Base-by-base conservation (phyloP, 1,139 yeast genomes). In the Candida sanyaensis region DNA sequence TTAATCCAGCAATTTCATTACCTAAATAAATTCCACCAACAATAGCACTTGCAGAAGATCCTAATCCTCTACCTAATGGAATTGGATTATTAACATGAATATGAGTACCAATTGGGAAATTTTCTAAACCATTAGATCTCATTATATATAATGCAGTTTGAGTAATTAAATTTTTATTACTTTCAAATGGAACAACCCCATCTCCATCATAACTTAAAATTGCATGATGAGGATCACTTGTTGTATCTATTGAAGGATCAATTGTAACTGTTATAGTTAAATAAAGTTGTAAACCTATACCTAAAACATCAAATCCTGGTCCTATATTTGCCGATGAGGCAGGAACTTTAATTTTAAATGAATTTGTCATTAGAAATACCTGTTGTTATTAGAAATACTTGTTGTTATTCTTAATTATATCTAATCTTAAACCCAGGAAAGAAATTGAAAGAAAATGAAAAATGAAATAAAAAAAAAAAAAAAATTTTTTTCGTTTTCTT, bases 311-410 rank as follows among this genome's bases (percentile, higher is more conserved):
- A 63, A 92, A 93, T 1, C 99, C 99, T 2, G 99, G 99, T 7
- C 99, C 99, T 46, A 93, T 92, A 63, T 93, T 93, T 60, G 99
- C 99, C 43, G 96, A 88, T 2, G 98, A 92, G 2, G 98, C 97
- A 2, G 99, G 99, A 12, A 93, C 96, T 50, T 80, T 83, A 60
- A 92, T 81, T 44, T 64, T 65, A 63, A 83, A 83, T 10, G 46
- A 45, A 24, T 39, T 39, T 37, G 38, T 29, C 36, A 26, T 29
- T 11, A 28, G n/a, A n/a, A n/a, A 2, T 17, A 17, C 21, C 3
- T 2, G 3, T 17, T 17, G 21, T 3, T 17, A 17, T 17, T 17
- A n/a, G n/a, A n/a, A n/a, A 2, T 17, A 17, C 21, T 17, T 2
- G 3, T 17, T 17, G 21, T 3, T 17, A 17, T 17, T 17, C 21